phyloP scores from a whole-genome alignment of 192 early-diverging fungal genomes.

The Jimgerdemannia flammicorona region DNA sequence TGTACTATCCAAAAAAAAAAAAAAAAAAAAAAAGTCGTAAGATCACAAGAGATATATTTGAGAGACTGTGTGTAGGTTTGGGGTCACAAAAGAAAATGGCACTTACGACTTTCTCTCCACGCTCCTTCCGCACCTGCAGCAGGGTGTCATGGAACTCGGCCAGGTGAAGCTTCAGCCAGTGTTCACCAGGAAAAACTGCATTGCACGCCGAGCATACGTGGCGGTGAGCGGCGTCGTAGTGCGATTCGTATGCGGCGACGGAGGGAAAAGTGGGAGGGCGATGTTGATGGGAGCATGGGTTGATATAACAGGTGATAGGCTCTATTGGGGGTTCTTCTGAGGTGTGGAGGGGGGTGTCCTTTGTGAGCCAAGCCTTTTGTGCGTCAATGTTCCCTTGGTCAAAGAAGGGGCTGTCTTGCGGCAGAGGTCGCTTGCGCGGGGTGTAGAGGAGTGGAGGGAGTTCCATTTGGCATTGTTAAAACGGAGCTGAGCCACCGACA shows the following conservation, averaged over 20 bases:
- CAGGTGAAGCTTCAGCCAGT: conserved; percentile 46
- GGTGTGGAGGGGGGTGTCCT: too few relatives aligned
- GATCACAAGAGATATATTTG: not conserved
- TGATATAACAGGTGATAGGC: too few relatives aligned
- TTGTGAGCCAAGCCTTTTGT: too few relatives aligned
- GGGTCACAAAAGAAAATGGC: too few relatives aligned
- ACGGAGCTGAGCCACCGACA: too few relatives aligned
- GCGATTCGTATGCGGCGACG: conserved; percentile 37
- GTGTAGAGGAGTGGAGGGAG: too few relatives aligned
- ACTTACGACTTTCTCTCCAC: conserved; percentile 48
- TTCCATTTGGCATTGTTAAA: too few relatives aligned
- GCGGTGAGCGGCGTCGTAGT: conserved; percentile 47
- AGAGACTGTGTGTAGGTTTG: not conserved
- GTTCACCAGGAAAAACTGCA: conserved; percentile 41
- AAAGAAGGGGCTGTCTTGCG: too few relatives aligned
- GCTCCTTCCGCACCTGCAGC: conserved; percentile 36
- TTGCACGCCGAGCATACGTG: conserved; percentile 42
- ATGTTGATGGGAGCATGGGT: too few relatives aligned
- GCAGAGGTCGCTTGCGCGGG: too few relatives aligned
- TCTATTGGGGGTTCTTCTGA: too few relatives aligned
- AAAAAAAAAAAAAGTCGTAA: not conserved
- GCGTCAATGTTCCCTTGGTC: too few relatives aligned
- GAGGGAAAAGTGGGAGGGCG: conserved; percentile 25
- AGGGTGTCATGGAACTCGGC: conserved; percentile 46
- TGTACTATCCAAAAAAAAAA: conserved; percentile 33